Evolutionary conservation across 306 rosid species (phyloP), one percentile per base, ranked within the genome.

Genomic region (Fragaria nilgerrensis): DNA sequence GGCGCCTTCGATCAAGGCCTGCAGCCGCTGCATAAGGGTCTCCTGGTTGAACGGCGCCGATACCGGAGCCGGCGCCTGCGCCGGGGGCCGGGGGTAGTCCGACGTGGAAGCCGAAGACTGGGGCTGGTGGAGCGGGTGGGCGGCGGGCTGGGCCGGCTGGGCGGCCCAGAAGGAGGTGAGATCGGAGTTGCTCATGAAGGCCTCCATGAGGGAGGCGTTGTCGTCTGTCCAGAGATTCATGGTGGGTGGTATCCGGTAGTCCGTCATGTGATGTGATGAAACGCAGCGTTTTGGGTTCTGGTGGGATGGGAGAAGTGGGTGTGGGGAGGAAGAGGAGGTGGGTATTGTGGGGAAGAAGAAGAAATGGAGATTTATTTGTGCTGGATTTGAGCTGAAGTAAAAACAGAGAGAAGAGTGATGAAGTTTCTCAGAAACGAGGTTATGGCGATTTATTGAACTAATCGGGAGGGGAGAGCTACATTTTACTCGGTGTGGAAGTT

Each of bases 161-260:
- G 92, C 23, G 0, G 80, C 87, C 84, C 99, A 95, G 32, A 95
- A 78, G n/a, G 90, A 17, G 0, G 97, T 80, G 13, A 95, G 92
- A 83, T 95, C 98, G 62, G 98, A 85, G 71, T 96, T 83, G 75
- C 78, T 83, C 80, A 86, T 90, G 84, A 95, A 95, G 0, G 97
- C 95, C 63, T 95, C 99, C 90, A 95, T 95, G 8, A 95, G 83
- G 2, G 99, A 89, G 0, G 96, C 88, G 87, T 92, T 95, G 17
- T 95, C 97, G 74, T 92, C 97, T 3, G 88, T 77, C 97, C 97
- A 95, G 1, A 92, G 92, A 84, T 90, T 92, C 97, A 91, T 89
- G 2, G 88, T 29, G 9, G 89, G 76, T 0, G 86, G 85, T 47
- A 84, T 76, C 1, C 85, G 77, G 72, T 83, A 86, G 44, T 88